Evolutionary conservation across 2,329 filamentous ascomycete genomes (phyloP).

Genomic region (Beauveria pseudobassiana): DNA sequence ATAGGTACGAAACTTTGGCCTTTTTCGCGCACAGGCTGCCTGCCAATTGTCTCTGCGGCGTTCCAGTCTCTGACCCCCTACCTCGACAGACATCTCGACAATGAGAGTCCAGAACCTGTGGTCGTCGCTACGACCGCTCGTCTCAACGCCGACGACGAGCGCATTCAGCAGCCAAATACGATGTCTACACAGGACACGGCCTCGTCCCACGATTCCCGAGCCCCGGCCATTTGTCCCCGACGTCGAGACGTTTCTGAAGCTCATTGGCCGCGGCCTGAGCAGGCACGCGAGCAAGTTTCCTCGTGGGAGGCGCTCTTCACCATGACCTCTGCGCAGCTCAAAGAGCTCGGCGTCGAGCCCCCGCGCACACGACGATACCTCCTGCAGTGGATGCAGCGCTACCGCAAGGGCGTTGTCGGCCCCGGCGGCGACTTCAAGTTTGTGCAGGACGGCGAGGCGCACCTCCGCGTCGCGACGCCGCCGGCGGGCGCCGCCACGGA

Average conservation of each 20-base stretch:
- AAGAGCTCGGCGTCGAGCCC: constrained; percentile 79
- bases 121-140: constrained; percentile 26
- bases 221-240: constrained; percentile 85
- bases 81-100: background rate
- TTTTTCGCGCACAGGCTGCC: background rate
- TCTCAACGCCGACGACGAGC: constrained; percentile 21
- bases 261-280: constrained; percentile 82
- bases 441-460: constrained; percentile 51
- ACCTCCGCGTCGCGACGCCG: constrained; percentile 41
- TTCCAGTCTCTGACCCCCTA: background rate
- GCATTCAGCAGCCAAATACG: constrained; percentile 25
- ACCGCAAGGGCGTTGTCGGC: constrained; percentile 68
- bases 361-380: constrained; percentile 77
- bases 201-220: constrained; percentile 44
- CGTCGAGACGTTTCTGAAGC: constrained; percentile 73
- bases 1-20: background rate
- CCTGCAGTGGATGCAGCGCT: constrained; percentile 79
- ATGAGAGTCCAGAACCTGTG: constrained; percentile 28
- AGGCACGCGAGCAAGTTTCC: constrained; percentile 77
- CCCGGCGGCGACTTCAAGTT: constrained; percentile 74
- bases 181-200: constrained; percentile 36
- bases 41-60: background rate
- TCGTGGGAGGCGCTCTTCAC: constrained; percentile 89
- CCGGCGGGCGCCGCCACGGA: constrained; percentile 31
- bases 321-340: constrained; percentile 67